phyloP scores from a whole-genome alignment of 345 rosid genomes.

The Toxicodendron radicans region DNA sequence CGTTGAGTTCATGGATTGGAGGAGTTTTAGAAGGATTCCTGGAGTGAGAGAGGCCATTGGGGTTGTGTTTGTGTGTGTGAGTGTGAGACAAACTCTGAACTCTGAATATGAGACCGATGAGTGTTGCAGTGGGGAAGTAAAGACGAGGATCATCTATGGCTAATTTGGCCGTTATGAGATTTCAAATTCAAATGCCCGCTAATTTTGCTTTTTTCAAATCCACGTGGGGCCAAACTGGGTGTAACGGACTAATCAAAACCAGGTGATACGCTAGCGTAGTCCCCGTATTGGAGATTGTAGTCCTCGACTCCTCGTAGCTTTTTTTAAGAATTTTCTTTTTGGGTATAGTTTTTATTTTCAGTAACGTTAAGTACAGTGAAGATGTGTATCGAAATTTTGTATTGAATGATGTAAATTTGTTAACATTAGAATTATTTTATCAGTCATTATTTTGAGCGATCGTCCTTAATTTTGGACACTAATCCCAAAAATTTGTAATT shows the following conservation, averaged over 20 bases:
- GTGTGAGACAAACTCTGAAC: neutral
- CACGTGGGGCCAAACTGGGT: constrained; percentile 19
- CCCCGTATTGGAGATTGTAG: too few relatives aligned
- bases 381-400: too few relatives aligned
- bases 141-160: neutral
- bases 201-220: constrained; percentile 6
- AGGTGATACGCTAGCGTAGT: neutral
- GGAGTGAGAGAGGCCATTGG: constrained; percentile 76
- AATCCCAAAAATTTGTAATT: too few relatives aligned
- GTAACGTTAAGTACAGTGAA: too few relatives aligned
- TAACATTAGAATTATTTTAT: too few relatives aligned
- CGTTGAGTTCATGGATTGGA: constrained; percentile 82
- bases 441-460: too few relatives aligned
- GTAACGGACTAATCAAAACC: neutral
- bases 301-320: too few relatives aligned
- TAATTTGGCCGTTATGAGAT: constrained; percentile 49
- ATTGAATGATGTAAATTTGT: too few relatives aligned
- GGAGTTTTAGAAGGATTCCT: constrained; percentile 87
- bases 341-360: too few relatives aligned
- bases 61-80: neutral
- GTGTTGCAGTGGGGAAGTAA: neutral
- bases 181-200: constrained; percentile 52
- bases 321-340: too few relatives aligned
- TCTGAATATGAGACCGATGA: neutral
- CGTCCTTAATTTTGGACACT: too few relatives aligned